phyloP scores from a whole-genome alignment of 768 basidiomycete species.

The Russula griseocarnosa region DNA sequence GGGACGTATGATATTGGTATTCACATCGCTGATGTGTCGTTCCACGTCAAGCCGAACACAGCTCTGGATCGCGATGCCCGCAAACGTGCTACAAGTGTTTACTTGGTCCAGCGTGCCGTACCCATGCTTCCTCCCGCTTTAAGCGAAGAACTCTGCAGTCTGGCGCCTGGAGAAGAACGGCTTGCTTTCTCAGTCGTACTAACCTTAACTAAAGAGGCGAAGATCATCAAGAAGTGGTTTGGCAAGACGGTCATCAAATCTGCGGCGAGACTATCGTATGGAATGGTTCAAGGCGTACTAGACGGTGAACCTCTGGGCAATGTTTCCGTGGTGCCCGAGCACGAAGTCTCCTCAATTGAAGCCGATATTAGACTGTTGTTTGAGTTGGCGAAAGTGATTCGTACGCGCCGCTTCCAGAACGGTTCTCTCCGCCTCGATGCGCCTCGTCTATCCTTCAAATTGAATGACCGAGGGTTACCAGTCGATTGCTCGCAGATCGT shows the following conservation, averaged over 20 bases:
- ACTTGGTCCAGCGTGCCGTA: constrained; percentile 91
- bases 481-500: constrained; percentile 68
- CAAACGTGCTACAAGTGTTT: constrained; percentile 95
- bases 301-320: constrained; percentile 61
- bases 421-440: constrained; percentile 75
- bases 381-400: constrained; percentile 67
- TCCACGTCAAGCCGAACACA: constrained; percentile 92
- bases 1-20: constrained; percentile 90
- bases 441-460: constrained; percentile 64
- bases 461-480: constrained; percentile 79
- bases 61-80: constrained; percentile 98
- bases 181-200: constrained; percentile 89
- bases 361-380: constrained; percentile 71
- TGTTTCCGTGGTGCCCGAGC: constrained; percentile 52
- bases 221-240: constrained; percentile 84
- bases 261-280: constrained; percentile 79
- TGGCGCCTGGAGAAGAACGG: constrained; percentile 82
- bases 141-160: constrained; percentile 89
- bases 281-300: constrained; percentile 76
- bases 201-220: constrained; percentile 78
- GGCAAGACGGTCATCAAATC: constrained; percentile 91
- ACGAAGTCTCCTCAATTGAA: constrained; percentile 58
- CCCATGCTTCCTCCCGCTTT: constrained; percentile 96
- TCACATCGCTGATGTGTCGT: constrained; percentile 95
- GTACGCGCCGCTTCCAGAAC: constrained; percentile 66